Percentiles rank a stretch among this genome's conserved stretches.
Evolutionary conservation across 148 eudicot genomes (phyloP).

Genomic region (Dysphania ambrosioides): DNA sequence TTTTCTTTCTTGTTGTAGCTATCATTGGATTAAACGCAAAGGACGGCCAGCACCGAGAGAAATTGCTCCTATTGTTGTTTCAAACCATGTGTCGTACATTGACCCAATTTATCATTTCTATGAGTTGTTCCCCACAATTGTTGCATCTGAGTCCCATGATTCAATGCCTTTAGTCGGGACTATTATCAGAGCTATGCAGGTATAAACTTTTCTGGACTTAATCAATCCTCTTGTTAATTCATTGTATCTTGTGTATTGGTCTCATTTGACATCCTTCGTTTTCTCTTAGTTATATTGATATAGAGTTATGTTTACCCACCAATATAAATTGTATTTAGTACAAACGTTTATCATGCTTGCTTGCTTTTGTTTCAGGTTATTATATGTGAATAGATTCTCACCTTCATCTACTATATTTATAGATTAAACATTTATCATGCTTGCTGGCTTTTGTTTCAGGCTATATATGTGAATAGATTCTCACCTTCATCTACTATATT

Average conservation of each 20-base stretch:
- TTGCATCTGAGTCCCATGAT: conserved; percentile 91
- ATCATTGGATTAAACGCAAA: conserved; percentile 87
- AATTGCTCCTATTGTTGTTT: conserved; percentile 82
- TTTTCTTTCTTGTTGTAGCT: conserved; percentile 43
- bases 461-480: too few relatives aligned
- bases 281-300: background rate
- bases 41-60: conserved; percentile 91
- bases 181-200: conserved; percentile 99
- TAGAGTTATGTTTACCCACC: background rate
- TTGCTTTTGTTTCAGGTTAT: too few relatives aligned
- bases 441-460: too few relatives aligned
- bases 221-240: background rate
- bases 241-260: background rate
- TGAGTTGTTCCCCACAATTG: conserved; percentile 87
- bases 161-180: conserved; percentile 89
- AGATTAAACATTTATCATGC: too few relatives aligned
- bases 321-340: too few relatives aligned
- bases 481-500: too few relatives aligned
- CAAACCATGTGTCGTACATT: conserved; percentile 92
- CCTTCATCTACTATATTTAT: too few relatives aligned
- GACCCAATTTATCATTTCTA: conserved; percentile 95
- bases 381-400: too few relatives aligned
- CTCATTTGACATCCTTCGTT: background rate
- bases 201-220: conserved; percentile 27
- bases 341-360: too few relatives aligned